Percentiles rank a stretch among this genome's conserved stretches.
Evolutionary conservation across 2,329 filamentous ascomycete genomes (phyloP).

Genomic region (Aschersonia sp.): DNA sequence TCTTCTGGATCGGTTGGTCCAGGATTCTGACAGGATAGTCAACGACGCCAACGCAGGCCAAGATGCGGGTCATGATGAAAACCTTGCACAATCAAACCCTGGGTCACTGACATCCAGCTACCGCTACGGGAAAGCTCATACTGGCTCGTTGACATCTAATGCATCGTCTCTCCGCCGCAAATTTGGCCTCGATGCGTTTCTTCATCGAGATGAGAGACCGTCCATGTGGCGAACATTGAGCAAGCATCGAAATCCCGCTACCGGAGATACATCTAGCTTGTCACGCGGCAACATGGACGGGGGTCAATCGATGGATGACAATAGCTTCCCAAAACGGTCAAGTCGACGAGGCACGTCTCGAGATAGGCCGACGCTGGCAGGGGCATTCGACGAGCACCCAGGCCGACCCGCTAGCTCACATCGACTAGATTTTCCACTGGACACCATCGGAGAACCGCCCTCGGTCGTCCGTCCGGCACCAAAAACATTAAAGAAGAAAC

Average conservation of each 20-base stretch:
- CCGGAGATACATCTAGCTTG: slow-evolving; percentile 46
- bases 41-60: slow-evolving; percentile 38
- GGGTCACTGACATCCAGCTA: slow-evolving; percentile 44
- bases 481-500: slow-evolving; percentile 53
- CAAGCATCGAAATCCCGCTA: slow-evolving; percentile 54
- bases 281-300: slow-evolving; percentile 54
- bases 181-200: slow-evolving; percentile 64
- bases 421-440: slow-evolving; percentile 37
- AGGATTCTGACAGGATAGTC: slow-evolving; percentile 82
- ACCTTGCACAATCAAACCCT: slow-evolving; percentile 26
- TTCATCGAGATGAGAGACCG: slow-evolving; percentile 59
- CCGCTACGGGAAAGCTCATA: slow-evolving; percentile 44
- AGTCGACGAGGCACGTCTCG: slow-evolving; percentile 37
- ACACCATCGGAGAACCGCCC: slow-evolving; percentile 45
- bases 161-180: slow-evolving; percentile 73
- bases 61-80: neutral
- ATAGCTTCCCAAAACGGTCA: slow-evolving; percentile 29
- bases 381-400: slow-evolving; percentile 44
- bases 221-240: slow-evolving; percentile 82
- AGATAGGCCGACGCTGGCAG: slow-evolving; percentile 45
- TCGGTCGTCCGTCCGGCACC: slow-evolving; percentile 6
- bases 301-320: slow-evolving; percentile 63
- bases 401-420: slow-evolving; percentile 43
- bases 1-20: slow-evolving; percentile 73
- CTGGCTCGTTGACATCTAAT: slow-evolving; percentile 71